Evolutionary conservation across 1,284 basidiomycete genomes (phyloP).

Genomic region (Marasmius tenuissimus): DNA sequence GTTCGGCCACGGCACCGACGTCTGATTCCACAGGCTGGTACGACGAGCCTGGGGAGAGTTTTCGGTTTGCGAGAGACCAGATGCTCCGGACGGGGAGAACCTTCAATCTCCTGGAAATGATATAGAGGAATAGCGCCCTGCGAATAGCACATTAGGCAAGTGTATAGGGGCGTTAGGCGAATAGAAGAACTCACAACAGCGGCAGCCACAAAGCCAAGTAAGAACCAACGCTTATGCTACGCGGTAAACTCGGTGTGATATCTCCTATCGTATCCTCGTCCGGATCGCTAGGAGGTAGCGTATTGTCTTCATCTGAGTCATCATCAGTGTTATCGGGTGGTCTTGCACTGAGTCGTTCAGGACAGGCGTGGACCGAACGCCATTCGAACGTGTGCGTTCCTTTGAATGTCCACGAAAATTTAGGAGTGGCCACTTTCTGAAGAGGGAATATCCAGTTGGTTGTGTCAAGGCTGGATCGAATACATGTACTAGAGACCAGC

Average conservation of each 20-base stretch:
- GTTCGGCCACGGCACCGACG: too few relatives aligned
- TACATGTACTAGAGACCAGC: background rate
- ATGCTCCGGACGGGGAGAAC: too few relatives aligned
- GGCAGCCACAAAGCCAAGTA: too few relatives aligned
- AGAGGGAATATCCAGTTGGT: background rate
- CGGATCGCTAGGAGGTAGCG: slow-evolving; percentile 15
- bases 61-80: too few relatives aligned
- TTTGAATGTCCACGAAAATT: slow-evolving; percentile 27
- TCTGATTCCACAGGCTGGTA: too few relatives aligned
- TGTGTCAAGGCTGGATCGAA: background rate
- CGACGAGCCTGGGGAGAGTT: too few relatives aligned
- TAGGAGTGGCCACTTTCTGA: slow-evolving; percentile 22
- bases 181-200: too few relatives aligned
- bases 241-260: background rate
- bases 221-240: too few relatives aligned
- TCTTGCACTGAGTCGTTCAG: slow-evolving; percentile 20
- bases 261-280: slow-evolving; percentile 10
- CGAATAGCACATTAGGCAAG: too few relatives aligned
- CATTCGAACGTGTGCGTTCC: slow-evolving; percentile 33
- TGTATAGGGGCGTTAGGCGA: too few relatives aligned
- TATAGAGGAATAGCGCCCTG: too few relatives aligned
- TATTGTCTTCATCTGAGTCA: background rate
- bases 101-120: too few relatives aligned
- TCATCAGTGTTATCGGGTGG: slow-evolving; percentile 13
- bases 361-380: slow-evolving; percentile 31